Base-by-base conservation (phyloP, 2,329 filamentous ascomycete species). In the Colletotrichum shisoi region DNA sequence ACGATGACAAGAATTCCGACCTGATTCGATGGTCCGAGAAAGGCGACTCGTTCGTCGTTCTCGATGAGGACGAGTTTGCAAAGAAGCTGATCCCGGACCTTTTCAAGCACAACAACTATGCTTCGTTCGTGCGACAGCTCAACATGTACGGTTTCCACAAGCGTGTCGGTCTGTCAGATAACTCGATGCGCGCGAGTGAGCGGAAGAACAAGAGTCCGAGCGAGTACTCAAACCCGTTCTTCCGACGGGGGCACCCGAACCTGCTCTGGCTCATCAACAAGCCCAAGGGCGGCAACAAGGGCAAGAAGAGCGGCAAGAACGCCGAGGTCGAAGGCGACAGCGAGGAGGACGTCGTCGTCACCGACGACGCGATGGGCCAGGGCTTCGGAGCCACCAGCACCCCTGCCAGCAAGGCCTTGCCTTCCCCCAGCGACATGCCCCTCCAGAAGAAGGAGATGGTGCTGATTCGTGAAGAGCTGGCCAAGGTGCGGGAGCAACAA, bases 111-210 rank as follows among this genome's bases (percentile, higher is more conserved):
- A 97, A 94, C 84, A 97, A 97, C 77, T 97, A 97, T 79, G 94
- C 94, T 53, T 97, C 94, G 71, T 97, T 97, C 76, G 94, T 97
- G 62, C 90, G 94, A 42, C 94, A 97, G 76, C 84, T 97, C 70
- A 97, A 97, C 79, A 97, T 97, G 84, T 97, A 97, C 77, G 94
- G 96, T 69, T 99, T 99, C 74, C 95, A 99, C 83, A 99, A 99
- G 82, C 90, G 92, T 48, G 92, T 95, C 4, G 92, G 92, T 4
- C 84, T 99, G 19, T 97, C 94, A 4, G 95, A 99, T 78, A 97
- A 97, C 76, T 97, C 94, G 0, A 96, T 99, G 91, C 91, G 95
- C 71, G 94, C 96, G 6, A 97, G 94, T 76, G 95, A 98, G 80
- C 90, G 94, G 69, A 97, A 97, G 77, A 94, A 94, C 76, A 99